Evolutionary conservation across 2,329 filamentous ascomycete genomes (phyloP).

Genomic region (Penicillium aurantiogriseum): DNA sequence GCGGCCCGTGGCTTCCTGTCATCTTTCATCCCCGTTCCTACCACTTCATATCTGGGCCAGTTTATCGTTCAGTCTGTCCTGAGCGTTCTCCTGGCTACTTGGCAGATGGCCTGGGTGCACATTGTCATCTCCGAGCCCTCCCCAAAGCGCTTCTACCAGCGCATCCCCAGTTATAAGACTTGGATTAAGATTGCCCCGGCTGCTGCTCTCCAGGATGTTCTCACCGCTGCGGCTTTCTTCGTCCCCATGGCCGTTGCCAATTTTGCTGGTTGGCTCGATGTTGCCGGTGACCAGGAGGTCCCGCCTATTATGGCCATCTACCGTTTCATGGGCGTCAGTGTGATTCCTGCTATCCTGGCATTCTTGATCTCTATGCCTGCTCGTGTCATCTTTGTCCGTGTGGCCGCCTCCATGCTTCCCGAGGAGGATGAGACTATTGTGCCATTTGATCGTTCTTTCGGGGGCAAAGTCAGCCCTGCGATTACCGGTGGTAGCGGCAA

Average conservation of each 20-base stretch:
- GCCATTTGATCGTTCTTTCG: slow-evolving; percentile 84
- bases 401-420: slow-evolving; percentile 82
- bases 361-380: slow-evolving; percentile 71
- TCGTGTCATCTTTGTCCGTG: slow-evolving; percentile 71
- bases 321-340: slow-evolving; percentile 26
- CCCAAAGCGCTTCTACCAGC: slow-evolving; percentile 62
- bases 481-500: slow-evolving; percentile 71
- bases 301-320: slow-evolving; percentile 39
- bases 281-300: slow-evolving; percentile 37
- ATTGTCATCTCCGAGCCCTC: slow-evolving; percentile 74
- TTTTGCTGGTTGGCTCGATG: slow-evolving; percentile 42
- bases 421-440: slow-evolving; percentile 81
- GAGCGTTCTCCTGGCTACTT: slow-evolving; percentile 62
- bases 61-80: slow-evolving; percentile 56
- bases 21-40: slow-evolving; percentile 33
- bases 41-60: slow-evolving; percentile 43
- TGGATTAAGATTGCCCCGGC: slow-evolving; percentile 71
- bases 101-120: slow-evolving; percentile 80
- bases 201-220: slow-evolving; percentile 59
- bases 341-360: slow-evolving; percentile 50
- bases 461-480: slow-evolving; percentile 71
- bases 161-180: slow-evolving; percentile 65
- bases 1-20: slow-evolving; percentile 49
- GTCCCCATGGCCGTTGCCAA: slow-evolving; percentile 48
- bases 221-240: slow-evolving; percentile 49